Percentiles rank a stretch among this genome's conserved stretches.
Evolutionary conservation across 257 asterid genomes (phyloP).

Genomic region (Penstemon newberryi): DNA sequence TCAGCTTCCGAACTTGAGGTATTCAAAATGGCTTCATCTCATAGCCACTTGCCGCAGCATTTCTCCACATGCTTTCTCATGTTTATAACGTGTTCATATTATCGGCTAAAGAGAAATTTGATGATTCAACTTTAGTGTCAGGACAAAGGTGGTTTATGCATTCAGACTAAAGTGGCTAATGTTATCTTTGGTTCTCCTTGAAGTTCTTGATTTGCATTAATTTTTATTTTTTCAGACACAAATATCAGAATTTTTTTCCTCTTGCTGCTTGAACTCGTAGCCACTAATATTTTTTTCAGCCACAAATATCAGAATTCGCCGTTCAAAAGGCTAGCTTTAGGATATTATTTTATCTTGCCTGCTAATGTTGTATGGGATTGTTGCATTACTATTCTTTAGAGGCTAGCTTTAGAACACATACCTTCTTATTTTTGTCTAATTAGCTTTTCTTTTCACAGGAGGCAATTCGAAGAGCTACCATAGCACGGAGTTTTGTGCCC

Average conservation of each 20-base stretch:
- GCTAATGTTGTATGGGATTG: neutral
- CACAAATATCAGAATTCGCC: no score
- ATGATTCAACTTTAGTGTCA: neutral
- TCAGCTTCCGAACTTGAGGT: conserved; percentile 84
- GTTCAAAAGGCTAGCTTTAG: no score
- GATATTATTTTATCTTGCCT: neutral
- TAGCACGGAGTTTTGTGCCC: conserved; percentile 85
- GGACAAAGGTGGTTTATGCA: neutral
- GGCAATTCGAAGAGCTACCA: conserved; percentile 91
- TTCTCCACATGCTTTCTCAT: conserved; percentile 15
- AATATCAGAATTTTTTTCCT: neutral
- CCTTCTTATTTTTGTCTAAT: conserved; percentile 4
- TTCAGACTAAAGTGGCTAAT: conserved; percentile 1
- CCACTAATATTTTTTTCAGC: no score
- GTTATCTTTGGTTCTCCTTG: conserved; percentile 3
- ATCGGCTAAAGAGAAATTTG: neutral
- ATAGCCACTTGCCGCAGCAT: conserved; percentile 14
- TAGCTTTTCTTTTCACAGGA: conserved; percentile 48
- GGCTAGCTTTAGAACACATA: conserved; percentile 21
- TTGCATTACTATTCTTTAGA: conserved; percentile 16
- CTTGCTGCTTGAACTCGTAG: conserved; percentile 9
- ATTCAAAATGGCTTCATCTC: conserved; percentile 19
- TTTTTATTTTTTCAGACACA: neutral
- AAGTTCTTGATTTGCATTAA: neutral
- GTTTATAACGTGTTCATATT: neutral